Percentiles rank a stretch among this genome's conserved stretches.
Evolutionary conservation across 257 asterid species (phyloP).

Genomic region (Petunia axillaris): DNA sequence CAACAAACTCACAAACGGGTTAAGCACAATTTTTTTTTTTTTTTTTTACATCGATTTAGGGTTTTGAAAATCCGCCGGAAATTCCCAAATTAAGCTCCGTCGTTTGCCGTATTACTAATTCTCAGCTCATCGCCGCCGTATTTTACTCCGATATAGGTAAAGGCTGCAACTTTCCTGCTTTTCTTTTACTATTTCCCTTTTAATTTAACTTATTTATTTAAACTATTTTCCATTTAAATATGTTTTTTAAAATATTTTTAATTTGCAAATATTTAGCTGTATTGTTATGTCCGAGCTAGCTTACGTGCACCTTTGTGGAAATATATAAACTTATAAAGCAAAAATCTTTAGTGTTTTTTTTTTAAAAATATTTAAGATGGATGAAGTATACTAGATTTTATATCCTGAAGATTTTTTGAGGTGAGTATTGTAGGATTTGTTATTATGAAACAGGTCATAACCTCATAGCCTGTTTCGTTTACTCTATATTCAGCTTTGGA

Average conservation of each 20-base stretch:
- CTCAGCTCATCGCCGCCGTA: not conserved
- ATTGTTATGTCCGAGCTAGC: too few species aligned
- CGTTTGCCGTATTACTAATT: not conserved
- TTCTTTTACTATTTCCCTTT: not conserved
- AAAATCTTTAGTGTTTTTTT: not conserved
- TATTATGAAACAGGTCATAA: slow-evolving; percentile 7
- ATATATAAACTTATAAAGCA: not conserved
- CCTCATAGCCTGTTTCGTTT: not conserved
- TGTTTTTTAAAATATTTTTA: not conserved
- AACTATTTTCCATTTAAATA: not conserved
- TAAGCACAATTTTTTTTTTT: not conserved
- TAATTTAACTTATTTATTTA: not conserved
- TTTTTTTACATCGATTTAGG: not conserved
- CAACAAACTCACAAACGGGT: not conserved
- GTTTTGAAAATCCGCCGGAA: not conserved
- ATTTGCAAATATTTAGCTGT: not conserved
- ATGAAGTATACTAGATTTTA: not conserved
- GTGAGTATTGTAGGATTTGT: not conserved
- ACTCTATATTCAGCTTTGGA: not conserved
- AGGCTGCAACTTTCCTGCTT: not conserved
- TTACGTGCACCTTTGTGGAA: not conserved
- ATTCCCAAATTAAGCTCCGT: slow-evolving; percentile 16
- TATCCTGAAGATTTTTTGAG: not conserved
- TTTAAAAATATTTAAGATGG: not conserved
- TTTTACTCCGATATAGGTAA: not conserved